These are phyloP conservation scores for Fusarium sp. DNA, from an alignment of 2,329 filamentous ascomycete species.

Conservation along the genomic window DNA sequence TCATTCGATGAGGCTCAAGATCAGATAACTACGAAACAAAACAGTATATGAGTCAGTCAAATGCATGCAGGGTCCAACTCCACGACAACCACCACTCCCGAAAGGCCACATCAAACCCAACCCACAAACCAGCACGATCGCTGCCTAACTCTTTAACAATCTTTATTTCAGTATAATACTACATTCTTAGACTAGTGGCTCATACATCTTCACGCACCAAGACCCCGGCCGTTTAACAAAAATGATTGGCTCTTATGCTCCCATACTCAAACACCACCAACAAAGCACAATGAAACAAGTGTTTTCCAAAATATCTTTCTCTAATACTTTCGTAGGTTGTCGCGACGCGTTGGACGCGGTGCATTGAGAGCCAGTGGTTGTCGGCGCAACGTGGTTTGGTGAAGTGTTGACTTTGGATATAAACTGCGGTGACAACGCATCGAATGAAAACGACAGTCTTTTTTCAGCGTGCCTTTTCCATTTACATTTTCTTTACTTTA, in stretches of 20 bases:
- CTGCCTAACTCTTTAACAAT: neutral
- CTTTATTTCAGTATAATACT: neutral
- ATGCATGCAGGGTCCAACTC: conserved; percentile 25
- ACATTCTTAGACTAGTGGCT: conserved; percentile 2
- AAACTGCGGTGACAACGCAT: conserved; percentile 17
- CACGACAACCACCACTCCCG: conserved; percentile 2
- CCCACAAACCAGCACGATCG: neutral
- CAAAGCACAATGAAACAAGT: conserved; percentile 31
- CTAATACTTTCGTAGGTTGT: conserved; percentile 11
- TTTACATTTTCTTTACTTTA: neutral
- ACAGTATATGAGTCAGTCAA: conserved; percentile 28
- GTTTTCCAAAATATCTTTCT: conserved; percentile 15
- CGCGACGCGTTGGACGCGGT: conserved; percentile 25
- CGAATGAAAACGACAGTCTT: conserved; percentile 7
- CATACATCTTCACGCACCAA: neutral
- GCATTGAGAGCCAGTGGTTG: conserved; percentile 37
- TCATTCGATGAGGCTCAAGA: neutral
- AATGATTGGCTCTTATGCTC: conserved; percentile 35
- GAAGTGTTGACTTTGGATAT: conserved; percentile 32
- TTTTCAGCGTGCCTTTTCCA: conserved; percentile 33
- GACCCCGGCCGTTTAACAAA: neutral
- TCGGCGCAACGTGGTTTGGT: conserved; percentile 30
- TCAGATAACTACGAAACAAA: neutral
- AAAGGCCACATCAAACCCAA: conserved; percentile 2
- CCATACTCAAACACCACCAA: conserved; percentile 30